Evolutionary conservation across 2,329 filamentous ascomycete genomes (phyloP).

Genomic region (Xylaria hypoxylon): DNA sequence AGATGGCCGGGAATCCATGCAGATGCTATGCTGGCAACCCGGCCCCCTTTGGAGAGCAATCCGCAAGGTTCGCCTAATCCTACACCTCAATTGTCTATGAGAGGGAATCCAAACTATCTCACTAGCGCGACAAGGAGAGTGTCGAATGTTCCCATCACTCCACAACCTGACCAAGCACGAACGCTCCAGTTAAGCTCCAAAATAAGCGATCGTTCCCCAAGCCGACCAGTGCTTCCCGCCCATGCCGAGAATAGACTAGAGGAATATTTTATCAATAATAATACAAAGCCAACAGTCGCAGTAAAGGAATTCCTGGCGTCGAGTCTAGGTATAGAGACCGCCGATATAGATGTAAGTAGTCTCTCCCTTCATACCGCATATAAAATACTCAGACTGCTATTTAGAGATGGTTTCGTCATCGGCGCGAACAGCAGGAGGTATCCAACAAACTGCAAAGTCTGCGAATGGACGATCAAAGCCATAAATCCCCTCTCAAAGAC

Average conservation of each 20-base stretch:
- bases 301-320: constrained; percentile 66
- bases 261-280: constrained; percentile 61
- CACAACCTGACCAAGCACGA: constrained; percentile 45
- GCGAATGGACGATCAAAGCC: constrained; percentile 54
- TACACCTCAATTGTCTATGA: constrained; percentile 1
- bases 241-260: constrained; percentile 65
- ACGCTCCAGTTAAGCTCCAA: constrained; percentile 52
- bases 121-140: neutral
- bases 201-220: constrained; percentile 56
- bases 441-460: constrained; percentile 59
- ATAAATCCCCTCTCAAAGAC: constrained; percentile 44
- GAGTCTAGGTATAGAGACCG: constrained; percentile 63
- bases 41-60: constrained; percentile 10
- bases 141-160: constrained; percentile 15
- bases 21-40: constrained; percentile 16
- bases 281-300: constrained; percentile 61
- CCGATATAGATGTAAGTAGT: constrained; percentile 60
- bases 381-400: constrained; percentile 34
- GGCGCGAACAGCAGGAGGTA: constrained; percentile 62
- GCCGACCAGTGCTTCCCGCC: constrained; percentile 59
- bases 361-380: neutral
- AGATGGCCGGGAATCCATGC: constrained; percentile 14
- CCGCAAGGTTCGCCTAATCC: neutral
- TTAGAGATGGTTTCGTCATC: constrained; percentile 65
- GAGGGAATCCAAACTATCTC: neutral